Percentiles rank a stretch among this genome's conserved stretches.
Conservation (phyloP, 345 rosid genomes). For the Hypericum androsaemum region DNA sequence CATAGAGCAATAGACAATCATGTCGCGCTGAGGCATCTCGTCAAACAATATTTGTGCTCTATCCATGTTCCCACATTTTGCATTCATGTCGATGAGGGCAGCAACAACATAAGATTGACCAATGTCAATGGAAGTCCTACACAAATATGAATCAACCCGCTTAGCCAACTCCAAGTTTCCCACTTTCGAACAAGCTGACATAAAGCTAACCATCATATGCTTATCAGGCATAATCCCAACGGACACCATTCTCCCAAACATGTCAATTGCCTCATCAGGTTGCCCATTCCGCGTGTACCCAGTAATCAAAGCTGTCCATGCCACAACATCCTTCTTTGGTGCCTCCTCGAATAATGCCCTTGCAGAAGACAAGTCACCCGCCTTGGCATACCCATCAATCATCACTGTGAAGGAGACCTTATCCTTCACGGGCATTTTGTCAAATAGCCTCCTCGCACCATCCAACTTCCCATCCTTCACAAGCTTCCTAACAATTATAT, state of each 20-base stretch:
- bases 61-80: constrained; percentile 62
- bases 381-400: constrained; percentile 46
- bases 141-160: constrained; percentile 44
- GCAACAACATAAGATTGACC: constrained; percentile 39
- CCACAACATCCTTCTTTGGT: constrained; percentile 34
- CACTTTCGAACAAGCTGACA: constrained; percentile 70
- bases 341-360: constrained; percentile 40
- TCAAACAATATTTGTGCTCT: constrained; percentile 47
- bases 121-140: constrained; percentile 26
- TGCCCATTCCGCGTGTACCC: constrained; percentile 58
- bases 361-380: constrained; percentile 38
- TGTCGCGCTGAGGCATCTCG: constrained; percentile 37
- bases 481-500: constrained; percentile 43
- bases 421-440: constrained; percentile 30
- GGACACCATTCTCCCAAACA: constrained; percentile 30
- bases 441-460: constrained; percentile 28
- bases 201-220: constrained; percentile 44
- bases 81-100: constrained; percentile 71
- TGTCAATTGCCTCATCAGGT: constrained; percentile 37
- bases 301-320: constrained; percentile 53
- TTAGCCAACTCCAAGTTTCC: constrained; percentile 48
- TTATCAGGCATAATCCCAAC: constrained; percentile 45
- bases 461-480: constrained; percentile 41
- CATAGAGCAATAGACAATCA: constrained; percentile 52
- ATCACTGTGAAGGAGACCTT: constrained; percentile 31